These are phyloP conservation scores for Cyclanthera cordifolia DNA, from an alignment of 306 rosid species.

Conservation along the genomic window DNA sequence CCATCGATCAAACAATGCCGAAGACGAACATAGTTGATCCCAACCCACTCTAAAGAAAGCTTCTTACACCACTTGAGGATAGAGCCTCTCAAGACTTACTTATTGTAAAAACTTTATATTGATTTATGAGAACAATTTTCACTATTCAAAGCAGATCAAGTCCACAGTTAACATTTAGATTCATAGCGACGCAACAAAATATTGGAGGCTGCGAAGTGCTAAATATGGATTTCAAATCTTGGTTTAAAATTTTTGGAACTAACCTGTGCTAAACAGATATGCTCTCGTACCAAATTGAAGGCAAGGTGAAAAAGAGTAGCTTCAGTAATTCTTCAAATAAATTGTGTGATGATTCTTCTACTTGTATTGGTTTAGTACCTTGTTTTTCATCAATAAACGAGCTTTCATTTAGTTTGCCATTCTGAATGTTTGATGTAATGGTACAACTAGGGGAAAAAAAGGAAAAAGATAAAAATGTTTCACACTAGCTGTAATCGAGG, in stretches of 20 bases:
- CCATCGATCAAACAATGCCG: too few relatives aligned
- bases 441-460: background rate
- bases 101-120: background rate
- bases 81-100: too few relatives aligned
- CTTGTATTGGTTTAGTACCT: background rate
- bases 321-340: background rate
- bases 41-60: too few relatives aligned
- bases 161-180: background rate
- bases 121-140: background rate
- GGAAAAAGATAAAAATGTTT: background rate
- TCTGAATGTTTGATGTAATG: background rate
- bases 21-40: too few relatives aligned
- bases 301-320: background rate
- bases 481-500: background rate
- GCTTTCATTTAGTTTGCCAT: background rate
- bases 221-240: background rate
- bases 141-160: background rate
- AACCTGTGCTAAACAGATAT: background rate
- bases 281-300: background rate
- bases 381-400: background rate
- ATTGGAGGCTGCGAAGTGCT: background rate
- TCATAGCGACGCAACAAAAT: background rate
- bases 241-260: background rate
- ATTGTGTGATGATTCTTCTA: background rate
- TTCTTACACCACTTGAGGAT: too few relatives aligned